phyloP scores from a whole-genome alignment of 345 rosid genomes.

The Melastoma malabathricum region DNA sequence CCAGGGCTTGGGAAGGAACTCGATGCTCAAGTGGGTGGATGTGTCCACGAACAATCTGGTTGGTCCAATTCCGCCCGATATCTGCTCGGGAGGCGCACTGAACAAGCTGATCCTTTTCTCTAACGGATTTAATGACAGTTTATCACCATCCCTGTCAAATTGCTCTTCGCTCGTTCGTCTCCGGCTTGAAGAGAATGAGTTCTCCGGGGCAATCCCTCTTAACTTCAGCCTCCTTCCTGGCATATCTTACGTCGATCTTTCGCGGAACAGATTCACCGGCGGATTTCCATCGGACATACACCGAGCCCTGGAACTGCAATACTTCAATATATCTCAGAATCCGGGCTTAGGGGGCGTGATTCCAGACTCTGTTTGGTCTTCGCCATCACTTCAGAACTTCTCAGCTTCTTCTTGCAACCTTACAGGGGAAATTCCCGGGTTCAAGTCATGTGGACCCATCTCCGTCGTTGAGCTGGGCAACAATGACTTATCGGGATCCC shows the following conservation, averaged over 20 bases:
- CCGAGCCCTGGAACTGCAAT: constrained; percentile 40
- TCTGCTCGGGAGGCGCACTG: constrained; percentile 62
- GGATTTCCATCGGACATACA: constrained; percentile 60
- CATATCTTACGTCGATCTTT: constrained; percentile 53
- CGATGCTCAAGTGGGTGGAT: constrained; percentile 43
- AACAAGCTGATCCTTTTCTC: constrained; percentile 85
- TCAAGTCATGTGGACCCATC: constrained; percentile 47
- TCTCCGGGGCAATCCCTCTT: constrained; percentile 57
- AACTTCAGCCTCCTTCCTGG: constrained; percentile 56
- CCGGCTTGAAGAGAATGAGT: constrained; percentile 47
- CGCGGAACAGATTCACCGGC: constrained; percentile 53
- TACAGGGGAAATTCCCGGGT: constrained; percentile 51
- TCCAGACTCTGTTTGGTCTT: constrained; percentile 52
- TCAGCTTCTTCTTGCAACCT: constrained; percentile 50
- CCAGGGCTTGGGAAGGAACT: constrained; percentile 58
- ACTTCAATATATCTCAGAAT: constrained; percentile 62
- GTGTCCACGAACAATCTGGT: constrained; percentile 64
- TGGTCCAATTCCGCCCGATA: constrained; percentile 66
- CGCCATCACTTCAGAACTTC: constrained; percentile 55
- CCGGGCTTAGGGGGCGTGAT: constrained; percentile 24
- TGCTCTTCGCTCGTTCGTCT: constrained; percentile 56
- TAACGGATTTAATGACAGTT: constrained; percentile 35
- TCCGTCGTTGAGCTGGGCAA: constrained; percentile 70
- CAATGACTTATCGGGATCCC: constrained; percentile 53
- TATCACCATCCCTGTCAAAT: constrained; percentile 42